phyloP scores from a whole-genome alignment of 768 basidiomycete genomes.

The Kwoniella bestiolae region DNA sequence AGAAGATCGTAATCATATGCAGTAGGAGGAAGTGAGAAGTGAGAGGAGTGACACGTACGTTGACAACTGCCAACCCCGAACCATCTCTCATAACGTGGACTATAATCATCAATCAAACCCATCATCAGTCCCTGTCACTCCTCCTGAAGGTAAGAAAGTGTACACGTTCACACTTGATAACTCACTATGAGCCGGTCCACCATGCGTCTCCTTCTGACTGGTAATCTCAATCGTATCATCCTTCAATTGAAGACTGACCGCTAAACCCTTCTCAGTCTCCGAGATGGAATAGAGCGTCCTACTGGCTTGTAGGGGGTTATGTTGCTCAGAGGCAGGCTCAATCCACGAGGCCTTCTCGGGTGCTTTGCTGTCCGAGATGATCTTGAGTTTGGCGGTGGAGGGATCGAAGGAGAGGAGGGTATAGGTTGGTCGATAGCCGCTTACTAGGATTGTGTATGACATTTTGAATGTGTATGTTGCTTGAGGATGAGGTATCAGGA shows the following conservation, averaged over 20 bases:
- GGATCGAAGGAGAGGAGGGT: constrained; percentile 70
- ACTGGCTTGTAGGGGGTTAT: constrained; percentile 48
- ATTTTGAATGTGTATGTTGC: neutral
- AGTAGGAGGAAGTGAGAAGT: neutral
- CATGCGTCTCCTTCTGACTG: constrained; percentile 35
- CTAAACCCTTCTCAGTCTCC: constrained; percentile 69
- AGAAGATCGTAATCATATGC: neutral
- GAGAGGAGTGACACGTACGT: constrained; percentile 63
- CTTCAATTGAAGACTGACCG: constrained; percentile 67
- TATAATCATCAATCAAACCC: constrained; percentile 63
- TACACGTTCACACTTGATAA: neutral
- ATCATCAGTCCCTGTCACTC: constrained; percentile 39
- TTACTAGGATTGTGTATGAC: constrained; percentile 42
- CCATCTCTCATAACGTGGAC: constrained; percentile 68
- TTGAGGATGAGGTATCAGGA: too few species aligned
- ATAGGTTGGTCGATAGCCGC: constrained; percentile 63
- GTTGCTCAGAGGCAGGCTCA: constrained; percentile 63
- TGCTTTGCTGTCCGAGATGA: constrained; percentile 50
- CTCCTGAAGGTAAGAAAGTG: neutral
- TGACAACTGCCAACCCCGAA: constrained; percentile 68
- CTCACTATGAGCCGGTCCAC: constrained; percentile 48
- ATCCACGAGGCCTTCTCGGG: constrained; percentile 72
- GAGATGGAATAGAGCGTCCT: constrained; percentile 67
- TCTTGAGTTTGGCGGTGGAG: constrained; percentile 60
- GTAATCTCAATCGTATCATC: constrained; percentile 61